Conservation (phyloP, 1,284 basidiomycete genomes). For the Ganoderma multipileum region DNA sequence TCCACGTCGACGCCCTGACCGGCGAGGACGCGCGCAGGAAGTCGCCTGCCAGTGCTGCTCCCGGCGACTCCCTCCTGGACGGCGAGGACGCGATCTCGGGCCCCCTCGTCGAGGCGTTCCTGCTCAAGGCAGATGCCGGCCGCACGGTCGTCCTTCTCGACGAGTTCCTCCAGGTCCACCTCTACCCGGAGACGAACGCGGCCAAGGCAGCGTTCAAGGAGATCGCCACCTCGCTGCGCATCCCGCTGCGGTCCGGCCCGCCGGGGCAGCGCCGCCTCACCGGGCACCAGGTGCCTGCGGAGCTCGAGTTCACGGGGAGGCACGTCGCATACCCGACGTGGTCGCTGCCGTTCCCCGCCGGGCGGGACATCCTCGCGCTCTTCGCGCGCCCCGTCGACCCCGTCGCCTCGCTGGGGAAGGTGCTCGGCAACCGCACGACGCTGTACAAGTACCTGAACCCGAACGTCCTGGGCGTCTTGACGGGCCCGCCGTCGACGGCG, state of each 20-base stretch:
- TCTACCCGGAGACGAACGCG: conserved; percentile 66
- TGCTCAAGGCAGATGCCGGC: conserved; percentile 50
- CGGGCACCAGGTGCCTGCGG: conserved; percentile 60
- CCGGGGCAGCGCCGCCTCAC: conserved; percentile 52
- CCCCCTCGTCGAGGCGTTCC: conserved; percentile 62
- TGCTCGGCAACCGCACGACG: conserved; percentile 87
- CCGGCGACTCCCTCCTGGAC: conserved; percentile 51
- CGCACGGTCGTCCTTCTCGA: conserved; percentile 70
- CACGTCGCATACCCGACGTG: conserved; percentile 69
- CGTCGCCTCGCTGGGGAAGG: conserved; percentile 83
- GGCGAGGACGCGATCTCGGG: conserved; percentile 68
- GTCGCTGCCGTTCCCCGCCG: conserved; percentile 62
- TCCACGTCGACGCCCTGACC: conserved; percentile 82
- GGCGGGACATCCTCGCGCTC: conserved; percentile 59
- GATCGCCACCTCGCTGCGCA: conserved; percentile 53
- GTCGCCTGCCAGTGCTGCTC: conserved; percentile 23
- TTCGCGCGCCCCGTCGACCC: conserved; percentile 56
- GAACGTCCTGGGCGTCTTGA: conserved; percentile 74
- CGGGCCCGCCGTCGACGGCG: conserved; percentile 45
- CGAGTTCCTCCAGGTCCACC: conserved; percentile 69
- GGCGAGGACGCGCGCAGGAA: conserved; percentile 59
- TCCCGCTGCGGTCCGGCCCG: conserved; percentile 59
- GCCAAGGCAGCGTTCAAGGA: conserved; percentile 50
- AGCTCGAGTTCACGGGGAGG: conserved; percentile 51
- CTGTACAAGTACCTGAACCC: conserved; percentile 96